These are phyloP conservation scores for Geotrichum fermentans DNA, from an alignment of 1,139 yeast species.

Conservation along the genomic window DNA sequence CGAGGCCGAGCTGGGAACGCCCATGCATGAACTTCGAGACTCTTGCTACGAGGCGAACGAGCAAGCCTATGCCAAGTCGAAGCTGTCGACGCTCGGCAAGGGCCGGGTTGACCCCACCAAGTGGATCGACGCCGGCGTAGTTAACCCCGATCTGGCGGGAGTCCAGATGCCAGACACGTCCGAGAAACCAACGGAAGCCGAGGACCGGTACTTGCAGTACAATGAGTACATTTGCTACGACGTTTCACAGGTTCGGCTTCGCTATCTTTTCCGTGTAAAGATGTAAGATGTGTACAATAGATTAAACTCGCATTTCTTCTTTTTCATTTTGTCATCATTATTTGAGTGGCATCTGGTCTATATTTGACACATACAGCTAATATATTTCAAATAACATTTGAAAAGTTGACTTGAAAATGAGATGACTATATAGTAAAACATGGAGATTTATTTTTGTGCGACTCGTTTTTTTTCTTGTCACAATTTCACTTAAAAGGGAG, in stretches of 20 bases:
- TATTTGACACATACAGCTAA: too few species aligned
- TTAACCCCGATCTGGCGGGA: not conserved
- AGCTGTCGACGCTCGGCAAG: not conserved
- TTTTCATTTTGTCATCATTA: not conserved
- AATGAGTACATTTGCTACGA: not conserved
- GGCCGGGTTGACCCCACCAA: not conserved
- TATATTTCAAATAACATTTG: too few species aligned
- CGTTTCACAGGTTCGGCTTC: not conserved
- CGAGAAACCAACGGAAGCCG: not conserved
- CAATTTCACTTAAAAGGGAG: too few species aligned
- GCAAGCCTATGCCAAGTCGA: not conserved
- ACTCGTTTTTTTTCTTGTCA: too few species aligned
- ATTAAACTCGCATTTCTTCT: too few species aligned
- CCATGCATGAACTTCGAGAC: not conserved
- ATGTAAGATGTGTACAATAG: not conserved
- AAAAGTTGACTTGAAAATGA: too few species aligned
- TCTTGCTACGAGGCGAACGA: not conserved
- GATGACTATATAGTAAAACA: too few species aligned
- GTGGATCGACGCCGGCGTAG: not conserved
- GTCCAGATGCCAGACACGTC: not conserved
- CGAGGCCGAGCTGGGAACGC: not conserved
- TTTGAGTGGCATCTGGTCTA: too few species aligned
- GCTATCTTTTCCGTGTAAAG: not conserved
- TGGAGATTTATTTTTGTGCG: too few species aligned
- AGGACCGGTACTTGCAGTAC: not conserved